Conservation (phyloP, 768 basidiomycete species). For the Calocybe indica region DNA sequence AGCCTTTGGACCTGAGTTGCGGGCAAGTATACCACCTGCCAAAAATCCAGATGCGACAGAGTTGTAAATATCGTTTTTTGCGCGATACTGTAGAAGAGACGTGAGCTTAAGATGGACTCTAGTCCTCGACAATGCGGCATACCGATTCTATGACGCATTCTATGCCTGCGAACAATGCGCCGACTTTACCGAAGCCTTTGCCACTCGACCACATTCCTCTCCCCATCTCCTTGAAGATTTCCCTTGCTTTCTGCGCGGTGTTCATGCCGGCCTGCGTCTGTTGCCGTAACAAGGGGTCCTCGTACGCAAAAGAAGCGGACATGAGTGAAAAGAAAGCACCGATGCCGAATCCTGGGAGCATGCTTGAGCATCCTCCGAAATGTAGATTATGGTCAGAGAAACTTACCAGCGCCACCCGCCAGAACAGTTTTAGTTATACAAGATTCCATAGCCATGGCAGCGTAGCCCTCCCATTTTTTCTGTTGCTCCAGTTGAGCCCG, state of each 20-base stretch:
- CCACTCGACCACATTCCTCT: constrained; percentile 86
- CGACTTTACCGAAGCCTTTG: constrained; percentile 92
- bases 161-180: constrained; percentile 88
- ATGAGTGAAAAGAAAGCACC: constrained; percentile 96
- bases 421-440: constrained; percentile 80
- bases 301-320: constrained; percentile 92
- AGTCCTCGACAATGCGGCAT: constrained; percentile 26
- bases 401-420: constrained; percentile 78
- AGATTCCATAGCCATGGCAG: constrained; percentile 72
- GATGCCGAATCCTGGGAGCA: constrained; percentile 69
- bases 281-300: constrained; percentile 80
- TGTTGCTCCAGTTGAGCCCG: constrained; percentile 56
- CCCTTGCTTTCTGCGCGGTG: constrained; percentile 72
- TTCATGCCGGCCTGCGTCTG: constrained; percentile 50
- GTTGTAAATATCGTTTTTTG: constrained; percentile 93
- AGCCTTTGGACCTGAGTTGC: constrained; percentile 82
- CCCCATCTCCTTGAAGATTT: constrained; percentile 93
- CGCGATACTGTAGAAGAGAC: constrained; percentile 67
- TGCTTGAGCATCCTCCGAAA: constrained; percentile 6
- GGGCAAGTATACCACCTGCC: constrained; percentile 83
- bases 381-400: constrained; percentile 5
- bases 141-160: constrained; percentile 96
- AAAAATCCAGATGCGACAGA: constrained; percentile 84
- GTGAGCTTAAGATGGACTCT: not conserved
- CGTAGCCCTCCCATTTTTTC: constrained; percentile 74